Evolutionary conservation across 345 rosid genomes (phyloP).

Genomic region (Hibiscus tridactylites): DNA sequence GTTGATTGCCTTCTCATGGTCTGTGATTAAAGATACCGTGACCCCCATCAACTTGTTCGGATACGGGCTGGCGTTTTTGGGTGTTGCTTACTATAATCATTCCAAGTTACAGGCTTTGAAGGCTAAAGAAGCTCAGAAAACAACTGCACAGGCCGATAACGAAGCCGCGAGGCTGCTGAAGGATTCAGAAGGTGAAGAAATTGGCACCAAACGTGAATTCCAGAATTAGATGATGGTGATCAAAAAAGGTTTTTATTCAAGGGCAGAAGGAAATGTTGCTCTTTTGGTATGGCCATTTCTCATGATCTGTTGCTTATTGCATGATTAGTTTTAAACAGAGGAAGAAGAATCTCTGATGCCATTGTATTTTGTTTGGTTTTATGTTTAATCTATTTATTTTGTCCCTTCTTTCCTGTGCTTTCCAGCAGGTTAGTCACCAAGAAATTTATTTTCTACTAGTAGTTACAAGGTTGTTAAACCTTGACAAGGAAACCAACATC

Average conservation of each 20-base stretch:
- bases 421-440: not conserved
- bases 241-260: too few relatives aligned
- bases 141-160: conserved; percentile 52
- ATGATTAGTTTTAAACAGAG: conserved; percentile 12
- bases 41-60: conserved; percentile 79
- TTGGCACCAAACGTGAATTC: conserved; percentile 45
- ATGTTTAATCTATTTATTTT: not conserved
- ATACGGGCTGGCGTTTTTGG: conserved; percentile 79
- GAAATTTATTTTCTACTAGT: not conserved
- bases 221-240: conserved; percentile 28
- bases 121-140: conserved; percentile 85
- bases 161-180: conserved; percentile 78
- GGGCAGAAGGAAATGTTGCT: not conserved
- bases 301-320: conserved; percentile 11
- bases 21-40: conserved; percentile 88
- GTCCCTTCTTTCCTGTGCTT: not conserved
- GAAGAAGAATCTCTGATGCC: conserved; percentile 23
- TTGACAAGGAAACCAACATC: not conserved
- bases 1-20: conserved; percentile 91
- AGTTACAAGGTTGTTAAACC: not conserved
- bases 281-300: conserved; percentile 14
- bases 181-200: conserved; percentile 55
- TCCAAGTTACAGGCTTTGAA: conserved; percentile 85
- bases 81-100: conserved; percentile 89
- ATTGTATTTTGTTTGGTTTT: conserved; percentile 17